Evolutionary conservation across 352 stramenopile species (phyloP), one percentile per base, ranked within the genome.

Genomic region (Phytopythium helicoides): DNA sequence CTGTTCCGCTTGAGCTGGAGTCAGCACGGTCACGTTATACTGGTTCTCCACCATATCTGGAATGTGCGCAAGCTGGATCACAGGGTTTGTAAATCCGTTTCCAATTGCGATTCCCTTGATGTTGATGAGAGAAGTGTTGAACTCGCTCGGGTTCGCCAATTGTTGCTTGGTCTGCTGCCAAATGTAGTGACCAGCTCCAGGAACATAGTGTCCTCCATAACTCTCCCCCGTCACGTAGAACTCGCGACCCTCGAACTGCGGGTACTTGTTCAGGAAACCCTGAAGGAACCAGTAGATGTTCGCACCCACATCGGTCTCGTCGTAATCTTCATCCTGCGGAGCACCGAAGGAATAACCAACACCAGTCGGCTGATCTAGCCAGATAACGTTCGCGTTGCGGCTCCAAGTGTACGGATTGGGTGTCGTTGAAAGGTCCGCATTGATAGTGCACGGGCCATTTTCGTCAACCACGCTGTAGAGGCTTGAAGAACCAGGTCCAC

Each of bases 241-340:
- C 11, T 63, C 58, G 2, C 75, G 72, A 18, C 58, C 60, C 2
- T 67, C 33, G 21, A 85, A 72, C 52, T 83, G 56, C 9, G 69
- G 72, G 47, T 80, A 68, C 16, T 73, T 69, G 1, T 71, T 51
- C 4, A 84, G 38, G 41, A 78, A 84, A 0, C 65, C 62, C 28
- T 81, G 71, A 16, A 87, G 40, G 31, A 86, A 87, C 44, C 50
- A 68, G 47, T 71, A 88, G 23, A 84, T 41, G 40, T 85, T 86
- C 55, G 81, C 71, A 1, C 66, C 64, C 7, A 88, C 69, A 40
- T 76, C 39, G 3, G 52, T 47, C 26, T 80, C 67, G 21, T 63
- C 77, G 21, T 53, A 55, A 52, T 85, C 74, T 12, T 50, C 38
- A 34, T 86, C 73, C 11, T 58, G 58, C 0, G 41, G 23, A 11